Base-by-base conservation (phyloP, 1,284 basidiomycete species). In the Tremellales sp. region DNA sequence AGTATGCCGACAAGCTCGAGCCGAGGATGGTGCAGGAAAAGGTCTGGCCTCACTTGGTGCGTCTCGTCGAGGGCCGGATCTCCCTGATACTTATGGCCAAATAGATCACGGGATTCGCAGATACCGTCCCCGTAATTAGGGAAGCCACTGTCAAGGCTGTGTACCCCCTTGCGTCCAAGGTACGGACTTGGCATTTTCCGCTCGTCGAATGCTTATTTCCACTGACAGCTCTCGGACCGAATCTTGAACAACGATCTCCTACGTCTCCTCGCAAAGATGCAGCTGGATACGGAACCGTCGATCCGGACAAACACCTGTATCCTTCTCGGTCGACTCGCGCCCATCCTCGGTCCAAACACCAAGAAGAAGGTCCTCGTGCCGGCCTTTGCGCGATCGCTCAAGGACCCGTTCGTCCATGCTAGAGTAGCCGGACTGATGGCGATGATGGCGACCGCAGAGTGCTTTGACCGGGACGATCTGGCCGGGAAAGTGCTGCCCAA, bases 241-340 rank as follows among this genome's bases (percentile, higher is more conserved):
- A 84, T 97, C 34, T 79, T 98, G 36, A 99, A 98, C 75, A 98
- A 98, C 59, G 95, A 99, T 52, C 81, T 98, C 25, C 80, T 98
- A 1, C 85, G 93, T 3, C 81, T 88, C 53, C 81, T 99, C 16
- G 94, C 94, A 2, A 89, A 89, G 60, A 87, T 89, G 72, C 95
- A 98, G 75, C 82, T 81, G 16, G 94, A 98, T 65, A 76, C 84
- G 0, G 94, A 97, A 72, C 81, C 93, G 0, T 93, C 91, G 1
- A 97, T 98, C 61, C 82, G 95, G 34, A 98, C 94, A 12, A 98
- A 98, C 66, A 97, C 94, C 0, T 97, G 92, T 64, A 95, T 98
- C 57, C 81, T 98, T 4, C 83, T 99, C 35, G 94, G 94, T 8
- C 81, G 93, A 9, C 79, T 99, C 3, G 90, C 87, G 0, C 90